Percentiles rank a stretch among this genome's conserved stretches.
phyloP scores from a whole-genome alignment of 2,329 filamentous ascomycete species.

The Fusarium sp. region DNA sequence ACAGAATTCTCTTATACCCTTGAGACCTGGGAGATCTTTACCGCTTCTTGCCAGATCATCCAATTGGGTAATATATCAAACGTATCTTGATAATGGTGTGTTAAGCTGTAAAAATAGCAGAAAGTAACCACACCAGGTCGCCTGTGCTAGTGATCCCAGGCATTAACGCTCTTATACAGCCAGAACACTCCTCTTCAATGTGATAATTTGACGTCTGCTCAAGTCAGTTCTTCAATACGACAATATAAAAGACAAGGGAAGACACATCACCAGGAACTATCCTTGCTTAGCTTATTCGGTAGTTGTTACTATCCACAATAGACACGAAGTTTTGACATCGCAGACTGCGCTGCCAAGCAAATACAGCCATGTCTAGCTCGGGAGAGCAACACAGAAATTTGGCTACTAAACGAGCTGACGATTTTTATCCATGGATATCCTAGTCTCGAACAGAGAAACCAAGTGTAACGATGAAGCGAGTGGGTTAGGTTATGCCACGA shows the following conservation, averaged over 20 bases:
- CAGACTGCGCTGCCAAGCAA: background rate
- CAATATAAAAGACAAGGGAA: background rate
- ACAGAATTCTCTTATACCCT: background rate
- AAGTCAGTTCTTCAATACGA: background rate
- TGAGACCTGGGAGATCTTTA: background rate
- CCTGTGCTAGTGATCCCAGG: background rate
- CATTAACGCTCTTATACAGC: too few relatives aligned
- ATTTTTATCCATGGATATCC: background rate
- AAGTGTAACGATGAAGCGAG: background rate
- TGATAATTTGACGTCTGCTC: background rate
- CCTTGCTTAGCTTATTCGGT: background rate
- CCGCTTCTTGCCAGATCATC: background rate
- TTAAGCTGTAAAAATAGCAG: background rate
- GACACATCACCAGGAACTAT: background rate
- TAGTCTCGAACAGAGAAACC: background rate
- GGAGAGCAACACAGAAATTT: background rate
- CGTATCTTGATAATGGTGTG: too few relatives aligned
- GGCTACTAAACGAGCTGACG: background rate
- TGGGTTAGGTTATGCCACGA: background rate
- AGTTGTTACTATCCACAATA: background rate
- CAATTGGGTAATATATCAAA: background rate
- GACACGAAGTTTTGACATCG: background rate
- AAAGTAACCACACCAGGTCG: background rate
- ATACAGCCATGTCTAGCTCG: constrained; percentile 9
- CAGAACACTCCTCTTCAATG: background rate